Percentiles rank a stretch among this genome's conserved stretches.
phyloP scores from a whole-genome alignment of 2,329 filamentous ascomycete genomes.

The Talaromyces sp. region DNA sequence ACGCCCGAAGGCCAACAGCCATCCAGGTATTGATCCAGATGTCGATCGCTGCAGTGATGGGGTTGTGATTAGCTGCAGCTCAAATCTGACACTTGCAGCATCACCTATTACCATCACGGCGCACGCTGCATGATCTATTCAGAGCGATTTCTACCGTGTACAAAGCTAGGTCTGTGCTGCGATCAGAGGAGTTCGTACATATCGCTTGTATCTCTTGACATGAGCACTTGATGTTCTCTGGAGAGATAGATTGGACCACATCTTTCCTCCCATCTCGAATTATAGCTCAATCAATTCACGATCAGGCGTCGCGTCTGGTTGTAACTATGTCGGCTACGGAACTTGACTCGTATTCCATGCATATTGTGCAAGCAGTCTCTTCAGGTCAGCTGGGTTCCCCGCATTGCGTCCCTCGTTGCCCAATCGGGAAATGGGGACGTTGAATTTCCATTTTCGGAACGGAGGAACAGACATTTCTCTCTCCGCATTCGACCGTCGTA shows the following conservation, averaged over 20 bases:
- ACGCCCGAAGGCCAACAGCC: not conserved
- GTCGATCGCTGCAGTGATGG: slow-evolving; percentile 7
- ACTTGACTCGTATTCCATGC: not conserved
- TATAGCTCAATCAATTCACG: not conserved
- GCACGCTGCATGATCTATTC: not conserved
- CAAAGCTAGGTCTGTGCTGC: not conserved
- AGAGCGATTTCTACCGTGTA: not conserved
- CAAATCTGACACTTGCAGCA: slow-evolving; percentile 3
- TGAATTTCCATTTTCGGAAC: not conserved
- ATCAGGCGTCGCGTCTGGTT: not conserved
- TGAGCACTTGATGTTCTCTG: not conserved
- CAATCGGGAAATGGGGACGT: slow-evolving; percentile 1
- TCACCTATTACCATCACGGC: not conserved
- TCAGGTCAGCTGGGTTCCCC: slow-evolving; percentile 9
- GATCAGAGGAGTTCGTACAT: slow-evolving; percentile 2
- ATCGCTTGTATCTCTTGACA: slow-evolving; percentile 2
- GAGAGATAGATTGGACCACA: not conserved
- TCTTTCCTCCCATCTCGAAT: not conserved
- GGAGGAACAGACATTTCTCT: not conserved
- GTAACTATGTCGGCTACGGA: not conserved
- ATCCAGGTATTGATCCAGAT: not conserved
- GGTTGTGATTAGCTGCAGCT: slow-evolving; percentile 4
- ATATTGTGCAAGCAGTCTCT: slow-evolving; percentile 5
- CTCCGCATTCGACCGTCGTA: not conserved
- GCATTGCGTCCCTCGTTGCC: slow-evolving; percentile 2